These are phyloP conservation scores for Rusavskia elegans DNA, from an alignment of 495 filamentous ascomycete species.

Conservation along the genomic window DNA sequence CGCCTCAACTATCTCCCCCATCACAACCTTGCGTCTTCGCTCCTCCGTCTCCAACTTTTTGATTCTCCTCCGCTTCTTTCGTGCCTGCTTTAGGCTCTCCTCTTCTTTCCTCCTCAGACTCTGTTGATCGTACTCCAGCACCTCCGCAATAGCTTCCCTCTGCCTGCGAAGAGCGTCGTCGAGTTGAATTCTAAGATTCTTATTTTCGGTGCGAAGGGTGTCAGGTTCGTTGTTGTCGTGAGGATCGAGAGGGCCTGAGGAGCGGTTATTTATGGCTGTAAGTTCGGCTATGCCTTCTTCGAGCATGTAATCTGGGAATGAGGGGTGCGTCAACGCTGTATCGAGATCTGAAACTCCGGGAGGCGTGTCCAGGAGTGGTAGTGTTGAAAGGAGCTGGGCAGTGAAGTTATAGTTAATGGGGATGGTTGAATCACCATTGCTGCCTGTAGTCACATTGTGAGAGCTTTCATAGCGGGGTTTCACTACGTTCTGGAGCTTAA, in stretches of 20 bases:
- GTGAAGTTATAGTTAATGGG: constrained; percentile 53
- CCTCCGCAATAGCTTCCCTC: constrained; percentile 2
- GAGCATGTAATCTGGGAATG: constrained; percentile 34
- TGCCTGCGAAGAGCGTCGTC: constrained; percentile 1
- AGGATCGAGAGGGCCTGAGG: neutral
- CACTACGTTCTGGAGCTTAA: constrained; percentile 43
- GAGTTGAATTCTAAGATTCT: constrained; percentile 5
- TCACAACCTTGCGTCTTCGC: constrained; percentile 10
- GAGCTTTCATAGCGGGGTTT: constrained; percentile 49
- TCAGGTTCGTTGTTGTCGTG: neutral
- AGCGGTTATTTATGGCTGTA: constrained; percentile 10
- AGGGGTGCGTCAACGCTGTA: constrained; percentile 33
- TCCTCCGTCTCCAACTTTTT: constrained; percentile 10
- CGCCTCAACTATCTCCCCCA: constrained; percentile 7
- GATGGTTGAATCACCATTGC: constrained; percentile 29
- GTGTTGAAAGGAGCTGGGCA: constrained; percentile 37
- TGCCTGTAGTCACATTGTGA: constrained; percentile 24
- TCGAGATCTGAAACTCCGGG: constrained; percentile 22
- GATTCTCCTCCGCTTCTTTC: constrained; percentile 19
- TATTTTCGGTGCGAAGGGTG: constrained; percentile 7
- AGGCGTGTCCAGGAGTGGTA: neutral
- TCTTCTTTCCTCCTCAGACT: constrained; percentile 20
- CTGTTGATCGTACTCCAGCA: constrained; percentile 16
- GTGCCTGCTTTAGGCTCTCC: constrained; percentile 18
- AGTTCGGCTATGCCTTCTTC: constrained; percentile 41